Evolutionary conservation across 78 protist genomes (phyloP).

Genomic region (Goniomonas avonlea): DNA sequence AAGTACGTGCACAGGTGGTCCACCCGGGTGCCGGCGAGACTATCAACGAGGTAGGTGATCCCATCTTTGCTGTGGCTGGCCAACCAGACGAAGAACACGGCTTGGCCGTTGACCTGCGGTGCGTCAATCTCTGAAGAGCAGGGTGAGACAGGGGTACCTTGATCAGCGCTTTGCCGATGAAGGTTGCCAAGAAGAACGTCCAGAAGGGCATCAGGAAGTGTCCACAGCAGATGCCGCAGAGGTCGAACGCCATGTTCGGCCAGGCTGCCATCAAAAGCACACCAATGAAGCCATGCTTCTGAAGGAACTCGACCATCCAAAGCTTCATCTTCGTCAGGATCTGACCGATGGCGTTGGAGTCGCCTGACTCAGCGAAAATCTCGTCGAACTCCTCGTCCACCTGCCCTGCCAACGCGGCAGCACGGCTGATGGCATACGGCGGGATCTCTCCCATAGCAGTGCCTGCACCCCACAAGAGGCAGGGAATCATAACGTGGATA

Average conservation of each 20-base stretch:
- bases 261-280: neutral
- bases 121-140: too few relatives aligned
- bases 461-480: constrained; percentile 18
- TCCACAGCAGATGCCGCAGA: constrained; percentile 12
- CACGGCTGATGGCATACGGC: constrained; percentile 3
- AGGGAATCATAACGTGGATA: too few relatives aligned
- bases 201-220: constrained; percentile 12
- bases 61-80: too few relatives aligned
- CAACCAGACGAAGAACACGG: neutral
- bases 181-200: neutral
- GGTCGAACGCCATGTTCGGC: constrained; percentile 11
- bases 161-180: neutral
- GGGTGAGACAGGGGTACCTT: too few relatives aligned
- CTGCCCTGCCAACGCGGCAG: neutral
- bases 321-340: too few relatives aligned
- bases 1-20: too few relatives aligned
- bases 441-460: constrained; percentile 20
- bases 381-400: constrained; percentile 18
- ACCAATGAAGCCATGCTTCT: neutral
- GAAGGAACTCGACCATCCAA: neutral
- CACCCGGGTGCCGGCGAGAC: too few relatives aligned
- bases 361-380: neutral
- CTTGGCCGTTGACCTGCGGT: too few relatives aligned
- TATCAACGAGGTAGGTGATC: too few relatives aligned
- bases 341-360: too few relatives aligned